phyloP scores from a whole-genome alignment of 176 grass and related monocot genomes.

The Oryza longistaminata region DNA sequence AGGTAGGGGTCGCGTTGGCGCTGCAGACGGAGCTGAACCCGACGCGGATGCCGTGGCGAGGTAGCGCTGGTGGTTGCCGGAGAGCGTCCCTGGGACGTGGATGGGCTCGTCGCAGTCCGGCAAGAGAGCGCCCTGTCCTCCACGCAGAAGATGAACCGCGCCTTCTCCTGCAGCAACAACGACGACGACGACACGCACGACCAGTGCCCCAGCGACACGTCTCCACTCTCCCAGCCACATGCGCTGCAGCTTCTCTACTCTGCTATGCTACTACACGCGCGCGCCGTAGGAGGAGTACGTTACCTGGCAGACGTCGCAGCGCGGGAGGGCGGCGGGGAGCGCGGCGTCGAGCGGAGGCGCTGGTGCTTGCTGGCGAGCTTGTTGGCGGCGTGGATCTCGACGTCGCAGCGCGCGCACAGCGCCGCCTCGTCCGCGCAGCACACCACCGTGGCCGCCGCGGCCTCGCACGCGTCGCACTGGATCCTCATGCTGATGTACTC shows the following conservation, averaged over 20 bases:
- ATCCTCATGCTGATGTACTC: slow-evolving; percentile 52
- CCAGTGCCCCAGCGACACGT: not conserved
- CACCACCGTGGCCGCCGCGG: slow-evolving; percentile 62
- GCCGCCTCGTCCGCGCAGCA: slow-evolving; percentile 92
- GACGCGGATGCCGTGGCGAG: slow-evolving; percentile 85
- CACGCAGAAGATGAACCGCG: slow-evolving; percentile 96
- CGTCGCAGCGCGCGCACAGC: slow-evolving; percentile 75
- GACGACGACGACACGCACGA: not conserved
- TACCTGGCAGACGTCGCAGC: slow-evolving; percentile 83
- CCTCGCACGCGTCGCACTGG: slow-evolving; percentile 83
- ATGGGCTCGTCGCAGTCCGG: slow-evolving; percentile 96
- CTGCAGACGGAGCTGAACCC: slow-evolving; percentile 55
- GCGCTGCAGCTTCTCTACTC: not conserved
- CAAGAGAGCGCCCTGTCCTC: slow-evolving; percentile 98
- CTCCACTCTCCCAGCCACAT: not conserved
- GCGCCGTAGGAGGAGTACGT: too few species aligned
- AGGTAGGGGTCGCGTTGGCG: slow-evolving; percentile 22
- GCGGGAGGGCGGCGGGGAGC: slow-evolving; percentile 37
- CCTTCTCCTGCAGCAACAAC: slow-evolving; percentile 65
- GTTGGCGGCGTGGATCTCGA: slow-evolving; percentile 76
- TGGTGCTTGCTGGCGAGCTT: slow-evolving; percentile 85
- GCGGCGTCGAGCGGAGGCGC: slow-evolving; percentile 52
- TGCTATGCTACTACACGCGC: not conserved
- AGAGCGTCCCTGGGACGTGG: slow-evolving; percentile 78
- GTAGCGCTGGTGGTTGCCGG: slow-evolving; percentile 86